Percentiles rank a stretch among this genome's conserved stretches.
Evolutionary conservation across 352 stramenopile genomes (phyloP).

Genomic region (Phytopythium oedochilum): DNA sequence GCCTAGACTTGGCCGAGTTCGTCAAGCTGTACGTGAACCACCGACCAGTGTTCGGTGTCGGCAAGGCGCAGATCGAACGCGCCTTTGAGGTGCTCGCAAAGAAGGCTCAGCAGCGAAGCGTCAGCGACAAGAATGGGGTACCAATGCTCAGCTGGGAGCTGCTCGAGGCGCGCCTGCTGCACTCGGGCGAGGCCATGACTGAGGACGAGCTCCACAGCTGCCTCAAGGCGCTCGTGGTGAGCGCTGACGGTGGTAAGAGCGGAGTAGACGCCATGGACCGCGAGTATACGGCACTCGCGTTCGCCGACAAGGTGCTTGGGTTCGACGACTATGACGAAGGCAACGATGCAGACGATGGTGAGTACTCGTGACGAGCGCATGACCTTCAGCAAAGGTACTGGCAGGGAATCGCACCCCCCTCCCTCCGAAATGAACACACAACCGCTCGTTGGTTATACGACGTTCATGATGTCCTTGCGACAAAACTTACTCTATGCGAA

Average conservation of each 20-base stretch:
- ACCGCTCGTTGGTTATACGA: not conserved
- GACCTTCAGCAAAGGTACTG: too few species aligned
- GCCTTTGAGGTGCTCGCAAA: slow-evolving; percentile 57
- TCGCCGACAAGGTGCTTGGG: slow-evolving; percentile 83
- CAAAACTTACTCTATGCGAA: slow-evolving; percentile 4
- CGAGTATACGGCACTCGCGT: slow-evolving; percentile 56
- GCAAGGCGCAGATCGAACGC: slow-evolving; percentile 70
- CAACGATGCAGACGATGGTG: slow-evolving; percentile 6
- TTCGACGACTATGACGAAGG: slow-evolving; percentile 81
- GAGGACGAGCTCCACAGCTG: slow-evolving; percentile 81
- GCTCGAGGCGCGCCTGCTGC: slow-evolving; percentile 57
- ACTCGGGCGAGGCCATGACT: slow-evolving; percentile 74
- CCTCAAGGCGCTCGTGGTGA: slow-evolving; percentile 60
- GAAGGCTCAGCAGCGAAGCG: slow-evolving; percentile 4
- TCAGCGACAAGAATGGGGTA: slow-evolving; percentile 5
- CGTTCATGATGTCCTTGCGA: too few species aligned
- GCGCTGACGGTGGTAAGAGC: slow-evolving; percentile 16
- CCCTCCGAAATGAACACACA: not conserved
- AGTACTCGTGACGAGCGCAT: not conserved
- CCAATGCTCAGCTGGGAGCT: slow-evolving; percentile 51
- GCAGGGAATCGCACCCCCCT: too few species aligned
- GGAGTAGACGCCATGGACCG: slow-evolving; percentile 29
- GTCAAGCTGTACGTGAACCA: slow-evolving; percentile 94
- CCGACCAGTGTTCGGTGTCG: slow-evolving; percentile 83
- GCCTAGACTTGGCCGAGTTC: slow-evolving; percentile 66